A percentile compares a stretch with the other conserved stretches of the same genome.
Evolutionary conservation across 2,329 filamentous ascomycete species (phyloP).

Genomic region (Paracoccidioides lutzii): DNA sequence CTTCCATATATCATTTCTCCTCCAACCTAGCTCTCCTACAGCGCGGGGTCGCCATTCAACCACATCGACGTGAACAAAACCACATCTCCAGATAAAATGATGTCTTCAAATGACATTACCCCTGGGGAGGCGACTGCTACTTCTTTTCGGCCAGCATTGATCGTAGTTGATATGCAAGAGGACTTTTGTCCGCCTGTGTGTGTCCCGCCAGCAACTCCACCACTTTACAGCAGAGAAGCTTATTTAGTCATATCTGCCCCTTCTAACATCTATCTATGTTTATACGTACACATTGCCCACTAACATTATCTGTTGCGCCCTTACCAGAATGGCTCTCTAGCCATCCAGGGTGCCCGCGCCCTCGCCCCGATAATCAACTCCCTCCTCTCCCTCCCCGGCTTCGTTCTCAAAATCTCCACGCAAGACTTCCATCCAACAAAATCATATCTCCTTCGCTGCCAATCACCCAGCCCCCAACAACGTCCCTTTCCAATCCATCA

Average conservation of each 20-base stretch:
- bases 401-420: conserved; percentile 67
- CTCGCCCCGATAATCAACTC: conserved; percentile 60
- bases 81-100: not conserved
- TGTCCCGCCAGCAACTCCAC: conserved; percentile 8
- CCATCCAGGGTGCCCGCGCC: conserved; percentile 59
- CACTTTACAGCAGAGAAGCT: not conserved
- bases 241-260: not conserved
- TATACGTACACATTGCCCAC: not conserved
- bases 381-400: conserved; percentile 55
- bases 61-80: not conserved
- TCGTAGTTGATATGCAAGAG: conserved; percentile 83
- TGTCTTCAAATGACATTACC: not conserved
- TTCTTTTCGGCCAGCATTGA: conserved; percentile 41
- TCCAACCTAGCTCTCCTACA: not conserved
- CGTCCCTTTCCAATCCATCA: conserved; percentile 52
- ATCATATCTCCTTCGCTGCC: conserved; percentile 78
- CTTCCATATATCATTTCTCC: no score
- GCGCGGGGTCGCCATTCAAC: no score
- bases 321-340: conserved; percentile 63
- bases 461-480: conserved; percentile 57
- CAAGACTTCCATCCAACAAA: conserved; percentile 72
- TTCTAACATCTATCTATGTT: not conserved
- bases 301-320: not conserved
- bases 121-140: not conserved
- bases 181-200: conserved; percentile 86